Percentiles rank a stretch among this genome's conserved stretches.
phyloP scores from a whole-genome alignment of 75 land plant genomes.

The Pinus tabuliformis region DNA sequence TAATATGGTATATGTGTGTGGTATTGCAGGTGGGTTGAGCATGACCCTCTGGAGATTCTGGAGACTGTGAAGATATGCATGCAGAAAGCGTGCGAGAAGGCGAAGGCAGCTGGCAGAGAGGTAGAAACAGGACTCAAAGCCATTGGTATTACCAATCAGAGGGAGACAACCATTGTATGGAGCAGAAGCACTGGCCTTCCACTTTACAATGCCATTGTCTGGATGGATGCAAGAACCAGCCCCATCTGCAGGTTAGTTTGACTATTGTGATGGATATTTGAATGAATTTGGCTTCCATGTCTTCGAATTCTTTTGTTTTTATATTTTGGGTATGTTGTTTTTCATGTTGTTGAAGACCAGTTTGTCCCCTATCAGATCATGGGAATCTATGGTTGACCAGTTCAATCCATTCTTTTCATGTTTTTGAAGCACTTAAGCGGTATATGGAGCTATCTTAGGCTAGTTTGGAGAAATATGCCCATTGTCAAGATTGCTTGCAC shows the following conservation, averaged over 20 bases:
- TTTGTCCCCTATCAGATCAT: not conserved
- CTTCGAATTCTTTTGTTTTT: not conserved
- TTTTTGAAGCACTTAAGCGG: not conserved
- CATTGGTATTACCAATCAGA: constrained; percentile 95
- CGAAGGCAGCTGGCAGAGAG: constrained; percentile 51
- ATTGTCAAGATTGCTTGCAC: not conserved
- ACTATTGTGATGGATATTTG: not conserved
- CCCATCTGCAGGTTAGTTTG: constrained; percentile 75
- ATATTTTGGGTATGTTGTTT: not conserved
- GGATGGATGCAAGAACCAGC: constrained; percentile 96
- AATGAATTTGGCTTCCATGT: not conserved
- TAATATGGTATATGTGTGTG: not conserved
- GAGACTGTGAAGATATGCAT: constrained; percentile 77
- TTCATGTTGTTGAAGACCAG: too few species aligned
- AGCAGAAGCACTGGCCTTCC: constrained; percentile 95
- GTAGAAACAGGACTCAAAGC: constrained; percentile 71
- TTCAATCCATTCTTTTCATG: not conserved
- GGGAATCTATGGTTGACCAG: not conserved
- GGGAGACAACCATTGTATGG: constrained; percentile 95
- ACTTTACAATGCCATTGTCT: constrained; percentile 93
- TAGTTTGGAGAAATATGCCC: not conserved
- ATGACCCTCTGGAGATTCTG: constrained; percentile 95
- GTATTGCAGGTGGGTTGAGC: constrained; percentile 92
- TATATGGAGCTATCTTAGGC: not conserved
- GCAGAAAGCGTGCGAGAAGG: constrained; percentile 72